phyloP scores from a whole-genome alignment of 768 basidiomycete species.

The Suillus variegatus region DNA sequence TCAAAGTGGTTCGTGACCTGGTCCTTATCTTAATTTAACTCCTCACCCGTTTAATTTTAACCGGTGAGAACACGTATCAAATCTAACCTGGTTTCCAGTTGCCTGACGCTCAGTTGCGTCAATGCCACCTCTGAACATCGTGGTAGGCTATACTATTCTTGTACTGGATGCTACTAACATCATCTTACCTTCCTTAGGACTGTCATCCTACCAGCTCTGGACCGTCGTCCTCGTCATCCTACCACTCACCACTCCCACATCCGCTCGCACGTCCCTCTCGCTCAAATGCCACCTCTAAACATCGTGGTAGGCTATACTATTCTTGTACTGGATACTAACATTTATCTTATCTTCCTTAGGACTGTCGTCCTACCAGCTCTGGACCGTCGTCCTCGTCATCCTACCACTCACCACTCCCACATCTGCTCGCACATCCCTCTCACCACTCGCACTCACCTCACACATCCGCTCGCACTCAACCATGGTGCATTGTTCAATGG shows the following conservation, averaged over 20 bases:
- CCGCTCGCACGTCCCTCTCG: too few relatives aligned
- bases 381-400: constrained; percentile 78
- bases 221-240: constrained; percentile 80
- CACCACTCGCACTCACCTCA: too few relatives aligned
- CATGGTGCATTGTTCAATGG: too few relatives aligned
- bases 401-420: constrained; percentile 44
- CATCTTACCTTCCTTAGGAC: constrained; percentile 67
- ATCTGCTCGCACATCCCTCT: too few relatives aligned
- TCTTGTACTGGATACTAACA: constrained; percentile 94
- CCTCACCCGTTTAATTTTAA: too few relatives aligned
- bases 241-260: constrained; percentile 33
- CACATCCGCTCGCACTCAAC: too few relatives aligned
- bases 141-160: constrained; percentile 76
- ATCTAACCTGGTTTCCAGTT: too few relatives aligned
- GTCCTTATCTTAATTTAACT: background rate
- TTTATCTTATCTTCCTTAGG: constrained; percentile 70
- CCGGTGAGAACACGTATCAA: too few relatives aligned
- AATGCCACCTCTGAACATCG: constrained; percentile 51
- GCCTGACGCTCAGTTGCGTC: constrained; percentile 16
- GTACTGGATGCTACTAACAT: constrained; percentile 91
- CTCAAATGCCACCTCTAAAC: constrained; percentile 41
- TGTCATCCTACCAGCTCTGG: constrained; percentile 64
- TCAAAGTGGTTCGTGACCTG: background rate
- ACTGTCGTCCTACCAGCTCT: constrained; percentile 61
- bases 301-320: constrained; percentile 74